Base-by-base conservation (phyloP, 306 rosid genomes). In the Bauhinia variegata region DNA sequence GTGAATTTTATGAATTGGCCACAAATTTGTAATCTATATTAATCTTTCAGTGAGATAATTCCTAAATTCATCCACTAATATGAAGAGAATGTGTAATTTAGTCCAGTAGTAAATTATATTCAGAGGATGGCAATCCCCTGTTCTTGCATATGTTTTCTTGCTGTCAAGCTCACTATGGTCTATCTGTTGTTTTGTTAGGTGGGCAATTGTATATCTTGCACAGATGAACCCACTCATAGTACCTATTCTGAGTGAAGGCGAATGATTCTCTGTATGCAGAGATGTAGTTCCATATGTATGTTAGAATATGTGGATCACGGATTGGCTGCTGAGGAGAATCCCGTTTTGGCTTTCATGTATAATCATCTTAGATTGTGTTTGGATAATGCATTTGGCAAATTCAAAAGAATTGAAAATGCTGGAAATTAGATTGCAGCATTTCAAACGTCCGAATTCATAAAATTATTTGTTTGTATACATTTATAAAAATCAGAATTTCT, bases 201-300 rank as follows among this genome's bases (percentile, higher is more conserved):
- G 98, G 98, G 98, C 98, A 3, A 92, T 92, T 63, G 96, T 92
- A 63, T 92, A 89, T 73, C 81, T 92, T 75, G 98, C 98, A 34
- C 98, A 92, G 80, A 89, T 89, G 98, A 92, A 92, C 51, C 98
- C 98, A 0, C 96, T 92, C 67, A 92, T 92, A n/a, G 96, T 92
- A 60, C 98, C 98, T 6, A 78, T 92, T 73, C 81, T 92, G 71
- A 92, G 48, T 38, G 96, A 92, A 53, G 89, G 86, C 4, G 96
- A 87, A 75, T 92, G 75, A 83, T 48, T 77, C 34, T 61, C 4
- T 41, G 30, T 53, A 37, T 37, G 58, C 19, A 60, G 56, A 72
- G 56, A 54, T 61, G 28, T 53, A 76, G 68, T 31, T 55, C 63
- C 53, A 64, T 72, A 37, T 76, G 55, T 65, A 78, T 64, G 75